phyloP scores from a whole-genome alignment of 2,329 filamentous ascomycete genomes.

The Pseudopithomyces chartarum region DNA sequence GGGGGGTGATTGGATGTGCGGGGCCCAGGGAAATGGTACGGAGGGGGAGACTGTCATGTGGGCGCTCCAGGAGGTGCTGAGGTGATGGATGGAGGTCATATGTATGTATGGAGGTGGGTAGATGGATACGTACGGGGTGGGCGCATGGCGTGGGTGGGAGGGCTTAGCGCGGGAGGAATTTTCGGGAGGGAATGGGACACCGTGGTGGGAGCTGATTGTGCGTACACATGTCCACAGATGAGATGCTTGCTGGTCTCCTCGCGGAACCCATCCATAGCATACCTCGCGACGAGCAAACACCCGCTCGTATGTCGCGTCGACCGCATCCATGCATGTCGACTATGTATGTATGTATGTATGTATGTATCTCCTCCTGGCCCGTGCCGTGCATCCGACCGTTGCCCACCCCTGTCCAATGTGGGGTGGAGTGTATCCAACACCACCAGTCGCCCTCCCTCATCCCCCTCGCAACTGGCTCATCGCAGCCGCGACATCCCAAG shows the following conservation, averaged over 20 bases:
- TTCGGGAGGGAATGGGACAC: slow-evolving; percentile 4
- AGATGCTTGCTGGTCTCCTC: not conserved
- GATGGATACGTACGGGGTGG: not conserved
- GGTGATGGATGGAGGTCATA: too few relatives aligned
- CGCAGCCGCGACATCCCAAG: not conserved
- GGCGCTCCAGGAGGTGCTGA: slow-evolving; percentile 2
- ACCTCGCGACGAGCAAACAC: too few relatives aligned
- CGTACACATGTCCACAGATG: too few relatives aligned
- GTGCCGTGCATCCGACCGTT: not conserved
- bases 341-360: too few relatives aligned
- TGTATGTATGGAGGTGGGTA: too few relatives aligned
- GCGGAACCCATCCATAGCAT: too few relatives aligned
- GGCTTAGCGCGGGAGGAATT: slow-evolving; percentile 5
- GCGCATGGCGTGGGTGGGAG: slow-evolving; percentile 2
- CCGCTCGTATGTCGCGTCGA: not conserved
- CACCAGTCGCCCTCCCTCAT: not conserved
- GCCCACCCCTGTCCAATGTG: not conserved
- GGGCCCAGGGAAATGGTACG: not conserved
- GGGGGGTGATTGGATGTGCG: slow-evolving; percentile 1
- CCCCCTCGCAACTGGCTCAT: not conserved
- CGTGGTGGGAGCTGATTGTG: not conserved
- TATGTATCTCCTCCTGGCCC: not conserved
- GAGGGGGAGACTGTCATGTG: slow-evolving; percentile 4
- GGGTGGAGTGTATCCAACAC: not conserved
- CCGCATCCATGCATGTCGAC: not conserved